These are phyloP conservation scores for Mycosphaerelloides madeirae DNA, from an alignment of 2,329 filamentous ascomycete genomes.

Conservation along the genomic window DNA sequence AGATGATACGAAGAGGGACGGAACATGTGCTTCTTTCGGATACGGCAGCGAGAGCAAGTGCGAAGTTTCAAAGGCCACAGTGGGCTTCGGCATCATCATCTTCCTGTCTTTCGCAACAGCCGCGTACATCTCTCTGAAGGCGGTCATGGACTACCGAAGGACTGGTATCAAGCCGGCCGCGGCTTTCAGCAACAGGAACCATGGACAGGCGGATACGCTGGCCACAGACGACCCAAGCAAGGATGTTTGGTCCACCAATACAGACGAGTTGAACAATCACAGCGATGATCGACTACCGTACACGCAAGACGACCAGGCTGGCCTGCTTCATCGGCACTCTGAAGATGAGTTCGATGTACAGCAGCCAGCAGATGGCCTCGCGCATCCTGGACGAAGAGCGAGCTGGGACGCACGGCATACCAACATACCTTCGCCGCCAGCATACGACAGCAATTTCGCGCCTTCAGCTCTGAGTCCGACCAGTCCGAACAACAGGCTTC, in stretches of 20 bases:
- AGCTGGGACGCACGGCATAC: slow-evolving; percentile 11
- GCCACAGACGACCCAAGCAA: slow-evolving; percentile 39
- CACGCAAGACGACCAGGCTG: slow-evolving; percentile 13
- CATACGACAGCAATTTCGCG: slow-evolving; percentile 16
- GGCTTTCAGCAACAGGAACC: slow-evolving; percentile 36
- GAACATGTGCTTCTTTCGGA: slow-evolving; percentile 51
- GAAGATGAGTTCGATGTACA: slow-evolving; percentile 9
- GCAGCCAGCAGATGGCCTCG: slow-evolving; percentile 10
- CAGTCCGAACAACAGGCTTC: slow-evolving; percentile 13
- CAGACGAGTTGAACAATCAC: slow-evolving; percentile 28
- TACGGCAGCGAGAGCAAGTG: slow-evolving; percentile 54
- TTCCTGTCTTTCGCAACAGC: slow-evolving; percentile 54
- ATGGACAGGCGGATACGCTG: slow-evolving; percentile 27
- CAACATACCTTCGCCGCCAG: slow-evolving; percentile 9
- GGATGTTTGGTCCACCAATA: slow-evolving; percentile 44
- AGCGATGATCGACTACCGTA: slow-evolving; percentile 13
- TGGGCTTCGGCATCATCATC: slow-evolving; percentile 54
- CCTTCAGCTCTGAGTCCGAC: slow-evolving; percentile 19
- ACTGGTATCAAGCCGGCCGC: slow-evolving; percentile 49
- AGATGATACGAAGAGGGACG: slow-evolving; percentile 27
- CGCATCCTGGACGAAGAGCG: slow-evolving; percentile 16
- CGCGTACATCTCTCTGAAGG: slow-evolving; percentile 50
- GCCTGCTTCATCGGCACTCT: slow-evolving; percentile 12
- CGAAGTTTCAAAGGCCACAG: slow-evolving; percentile 51
- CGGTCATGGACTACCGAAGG: slow-evolving; percentile 52